A percentile compares a stretch with the other conserved stretches of the same genome.
These are phyloP conservation scores for Beta lomatogona DNA, from an alignment of 179 eudicot species.

Conservation along the genomic window DNA sequence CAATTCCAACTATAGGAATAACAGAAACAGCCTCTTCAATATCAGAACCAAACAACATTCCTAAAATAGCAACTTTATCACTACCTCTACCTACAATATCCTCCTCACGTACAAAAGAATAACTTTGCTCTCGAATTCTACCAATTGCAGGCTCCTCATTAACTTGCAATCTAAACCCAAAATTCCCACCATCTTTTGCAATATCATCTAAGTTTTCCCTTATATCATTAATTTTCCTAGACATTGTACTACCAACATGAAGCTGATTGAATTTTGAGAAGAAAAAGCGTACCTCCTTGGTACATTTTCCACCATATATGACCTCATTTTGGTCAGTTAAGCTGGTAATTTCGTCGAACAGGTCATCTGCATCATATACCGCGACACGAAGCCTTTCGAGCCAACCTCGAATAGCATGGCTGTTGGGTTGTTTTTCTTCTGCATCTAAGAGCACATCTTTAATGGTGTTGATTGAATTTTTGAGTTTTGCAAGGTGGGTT, in stretches of 20 bases:
- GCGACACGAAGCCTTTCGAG: slow-evolving; percentile 28
- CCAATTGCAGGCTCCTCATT: slow-evolving; percentile 2
- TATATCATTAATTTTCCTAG: slow-evolving; percentile 5
- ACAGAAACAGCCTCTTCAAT: background rate
- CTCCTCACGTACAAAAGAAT: slow-evolving; percentile 16
- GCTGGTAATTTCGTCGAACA: slow-evolving; percentile 39
- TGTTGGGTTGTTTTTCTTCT: slow-evolving; percentile 28
- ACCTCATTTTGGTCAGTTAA: background rate
- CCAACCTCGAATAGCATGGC: slow-evolving; percentile 33
- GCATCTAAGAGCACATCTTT: slow-evolving; percentile 33
- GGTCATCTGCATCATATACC: slow-evolving; percentile 35
- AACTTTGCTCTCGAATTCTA: slow-evolving; percentile 19
- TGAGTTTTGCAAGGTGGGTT: slow-evolving; percentile 25
- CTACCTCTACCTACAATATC: slow-evolving; percentile 26
- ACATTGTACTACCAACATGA: slow-evolving; percentile 7
- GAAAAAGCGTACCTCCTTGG: slow-evolving; percentile 19
- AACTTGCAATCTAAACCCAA: background rate
- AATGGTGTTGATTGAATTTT: slow-evolving; percentile 11
- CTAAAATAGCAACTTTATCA: slow-evolving; percentile 14
- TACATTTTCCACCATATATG: background rate
- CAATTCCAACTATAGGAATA: slow-evolving; percentile 17
- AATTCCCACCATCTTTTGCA: background rate
- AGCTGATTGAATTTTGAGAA: slow-evolving; percentile 25
- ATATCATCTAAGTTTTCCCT: slow-evolving; percentile 24
- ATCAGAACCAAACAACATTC: background rate